Percentiles rank a stretch among this genome's conserved stretches.
phyloP scores from a whole-genome alignment of 495 filamentous ascomycete genomes.

The Talaromyces trachyspermus region DNA sequence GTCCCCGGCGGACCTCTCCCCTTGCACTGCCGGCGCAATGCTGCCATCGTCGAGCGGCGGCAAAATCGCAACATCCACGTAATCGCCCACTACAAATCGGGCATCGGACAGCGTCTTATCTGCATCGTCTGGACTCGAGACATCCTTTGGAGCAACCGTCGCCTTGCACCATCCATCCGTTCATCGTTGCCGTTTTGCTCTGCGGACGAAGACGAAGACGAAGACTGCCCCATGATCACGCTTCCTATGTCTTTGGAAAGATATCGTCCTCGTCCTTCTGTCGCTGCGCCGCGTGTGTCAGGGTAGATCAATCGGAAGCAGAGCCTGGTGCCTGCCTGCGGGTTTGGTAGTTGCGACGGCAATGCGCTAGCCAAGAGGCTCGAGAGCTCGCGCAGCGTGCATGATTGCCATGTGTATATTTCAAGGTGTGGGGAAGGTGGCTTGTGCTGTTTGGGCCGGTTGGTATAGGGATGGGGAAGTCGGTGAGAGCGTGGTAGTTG shows the following conservation, averaged over 20 bases:
- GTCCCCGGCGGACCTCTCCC: conserved; percentile 16
- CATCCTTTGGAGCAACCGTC: conserved; percentile 30
- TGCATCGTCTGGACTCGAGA: conserved; percentile 34
- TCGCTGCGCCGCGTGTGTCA: conserved; percentile 54
- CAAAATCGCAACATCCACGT: conserved; percentile 70
- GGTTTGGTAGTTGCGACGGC: conserved; percentile 62
- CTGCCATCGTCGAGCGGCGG: conserved; percentile 66
- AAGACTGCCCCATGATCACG: conserved; percentile 56
- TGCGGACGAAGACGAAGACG: too few species aligned
- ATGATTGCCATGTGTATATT: conserved; percentile 84
- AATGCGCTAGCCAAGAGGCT: conserved; percentile 63
- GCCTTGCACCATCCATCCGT: conserved; percentile 9
- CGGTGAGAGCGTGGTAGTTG: conserved; percentile 54
- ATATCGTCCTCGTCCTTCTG: conserved; percentile 51
- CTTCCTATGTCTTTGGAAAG: conserved; percentile 71
- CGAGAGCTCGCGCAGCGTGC: conserved; percentile 75
- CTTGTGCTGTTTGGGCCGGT: conserved; percentile 29
- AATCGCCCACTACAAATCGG: conserved; percentile 83
- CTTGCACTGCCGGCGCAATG: conserved; percentile 51
- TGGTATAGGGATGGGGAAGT: conserved; percentile 20
- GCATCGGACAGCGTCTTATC: conserved; percentile 68
- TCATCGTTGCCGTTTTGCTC: conserved; percentile 39
- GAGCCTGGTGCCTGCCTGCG: conserved; percentile 71
- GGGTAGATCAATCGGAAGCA: conserved; percentile 82
- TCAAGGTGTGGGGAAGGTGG: conserved; percentile 61